A percentile compares a stretch with the other conserved stretches of the same genome.
These are phyloP conservation scores for Trichosporon faecale DNA, from an alignment of 1,284 basidiomycete species.

Conservation along the genomic window DNA sequence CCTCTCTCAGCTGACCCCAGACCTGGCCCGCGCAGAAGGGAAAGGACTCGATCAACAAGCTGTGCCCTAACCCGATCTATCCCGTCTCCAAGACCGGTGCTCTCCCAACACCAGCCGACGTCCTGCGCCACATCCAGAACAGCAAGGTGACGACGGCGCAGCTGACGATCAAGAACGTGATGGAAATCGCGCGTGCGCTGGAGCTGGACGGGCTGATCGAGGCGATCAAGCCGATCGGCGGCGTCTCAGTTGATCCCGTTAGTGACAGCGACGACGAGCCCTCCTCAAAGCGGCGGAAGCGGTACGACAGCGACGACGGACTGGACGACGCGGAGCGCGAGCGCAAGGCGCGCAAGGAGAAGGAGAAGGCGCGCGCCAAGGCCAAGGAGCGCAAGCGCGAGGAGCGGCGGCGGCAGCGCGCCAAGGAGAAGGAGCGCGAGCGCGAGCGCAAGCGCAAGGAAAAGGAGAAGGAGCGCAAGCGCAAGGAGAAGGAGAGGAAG, in stretches of 20 bases:
- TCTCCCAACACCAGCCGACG: slow-evolving; percentile 36
- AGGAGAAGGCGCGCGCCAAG: slow-evolving; percentile 29
- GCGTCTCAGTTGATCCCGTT: slow-evolving; percentile 29
- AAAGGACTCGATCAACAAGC: slow-evolving; percentile 24
- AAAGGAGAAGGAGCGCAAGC: slow-evolving; percentile 34
- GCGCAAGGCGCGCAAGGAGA: slow-evolving; percentile 28
- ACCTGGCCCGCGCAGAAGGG: slow-evolving; percentile 33
- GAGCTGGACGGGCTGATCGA: slow-evolving; percentile 50
- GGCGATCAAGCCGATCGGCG: slow-evolving; percentile 46
- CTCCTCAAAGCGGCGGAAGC: slow-evolving; percentile 25
- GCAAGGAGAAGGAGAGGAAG: slow-evolving; percentile 33
- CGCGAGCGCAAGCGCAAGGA: slow-evolving; percentile 31
- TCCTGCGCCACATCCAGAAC: slow-evolving; percentile 38
- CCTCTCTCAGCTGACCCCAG: slow-evolving; percentile 18
- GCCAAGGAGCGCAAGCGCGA: slow-evolving; percentile 27
- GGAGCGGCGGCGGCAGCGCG: slow-evolving; percentile 26
- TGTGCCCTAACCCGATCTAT: slow-evolving; percentile 33
- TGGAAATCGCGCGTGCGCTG: slow-evolving; percentile 50
- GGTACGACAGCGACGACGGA: slow-evolving; percentile 25
- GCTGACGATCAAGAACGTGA: slow-evolving; percentile 47
- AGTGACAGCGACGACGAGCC: slow-evolving; percentile 27
- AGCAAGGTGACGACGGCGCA: slow-evolving; percentile 33
- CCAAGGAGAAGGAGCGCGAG: slow-evolving; percentile 35
- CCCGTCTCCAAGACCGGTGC: slow-evolving; percentile 34
- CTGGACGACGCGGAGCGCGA: slow-evolving; percentile 33